phyloP scores from a whole-genome alignment of 1,284 basidiomycete species.

The Leccinum fuscescens region DNA sequence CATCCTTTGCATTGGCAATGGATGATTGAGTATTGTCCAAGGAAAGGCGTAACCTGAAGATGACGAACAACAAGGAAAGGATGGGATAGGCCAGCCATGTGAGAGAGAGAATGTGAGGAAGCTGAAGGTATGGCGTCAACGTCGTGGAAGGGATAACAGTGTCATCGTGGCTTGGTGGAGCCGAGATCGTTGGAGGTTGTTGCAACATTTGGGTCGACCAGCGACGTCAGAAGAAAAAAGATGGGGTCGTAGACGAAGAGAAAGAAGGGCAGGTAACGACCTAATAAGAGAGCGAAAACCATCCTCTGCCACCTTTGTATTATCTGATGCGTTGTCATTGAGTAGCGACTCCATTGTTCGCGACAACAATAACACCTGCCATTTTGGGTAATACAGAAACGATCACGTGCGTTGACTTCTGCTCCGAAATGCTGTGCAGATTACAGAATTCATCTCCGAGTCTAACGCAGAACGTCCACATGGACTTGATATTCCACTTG shows the following conservation, averaged over 20 bases:
- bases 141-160: conserved; percentile 43
- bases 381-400: conserved; percentile 10
- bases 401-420: neutral
- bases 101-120: conserved; percentile 79
- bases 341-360: conserved; percentile 28
- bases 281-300: conserved; percentile 11
- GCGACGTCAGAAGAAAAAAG: conserved; percentile 40
- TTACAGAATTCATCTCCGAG: neutral
- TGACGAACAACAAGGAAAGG: conserved; percentile 83
- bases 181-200: conserved; percentile 36
- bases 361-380: conserved; percentile 32
- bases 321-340: conserved; percentile 1
- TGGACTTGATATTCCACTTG: neutral
- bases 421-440: neutral
- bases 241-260: conserved; percentile 28
- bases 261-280: conserved; percentile 12
- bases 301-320: conserved; percentile 27
- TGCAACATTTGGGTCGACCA: conserved; percentile 45
- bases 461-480: neutral
- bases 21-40: conserved; percentile 66
- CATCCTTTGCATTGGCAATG: conserved; percentile 66
- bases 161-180: conserved; percentile 52
- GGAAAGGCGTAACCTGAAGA: conserved; percentile 76
- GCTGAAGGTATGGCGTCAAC: conserved; percentile 79
- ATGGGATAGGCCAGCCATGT: conserved; percentile 85